Evolutionary conservation across 2,329 filamentous ascomycete species (phyloP), one percentile per base, ranked within the genome.

Genomic region (Colletotrichum gigasporum): DNA sequence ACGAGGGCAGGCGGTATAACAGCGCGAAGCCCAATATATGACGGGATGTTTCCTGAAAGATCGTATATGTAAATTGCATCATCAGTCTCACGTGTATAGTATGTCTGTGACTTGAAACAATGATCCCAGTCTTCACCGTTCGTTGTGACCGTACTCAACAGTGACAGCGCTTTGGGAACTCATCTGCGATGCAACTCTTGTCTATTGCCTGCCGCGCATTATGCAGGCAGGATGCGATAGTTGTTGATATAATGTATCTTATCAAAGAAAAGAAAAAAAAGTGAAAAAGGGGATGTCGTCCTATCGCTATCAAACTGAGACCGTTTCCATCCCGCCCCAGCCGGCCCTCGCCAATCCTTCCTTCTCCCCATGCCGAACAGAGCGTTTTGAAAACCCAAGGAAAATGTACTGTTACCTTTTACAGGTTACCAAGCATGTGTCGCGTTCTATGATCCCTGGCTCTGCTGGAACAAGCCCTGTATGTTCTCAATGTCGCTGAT

Each of bases 1-100:
- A 96, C 71, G 92, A 96, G 75, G 92, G 93, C 0, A 84, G 81
- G 71, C 83, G 89, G 59, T 83, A 90, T 71, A 89, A 95, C 73
- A 96, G 91, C 75, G 69, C 63, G 24, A 75, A 71, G 65, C 54
- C 79, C 16, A 84, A 80, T 66, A 50, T 84, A 57, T 84, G 67
- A n/a, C n/a, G n/a, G n/a, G n/a, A n/a, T n/a, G n/a, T n/a, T n/a
- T n/a, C n/a, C n/a, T n/a, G n/a, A n/a, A n/a, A n/a, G n/a, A n/a
- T n/a, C n/a, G n/a, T n/a, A n/a, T n/a, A n/a, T n/a, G n/a, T n/a
- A n/a, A n/a, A n/a, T n/a, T n/a, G n/a, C n/a, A n/a, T n/a, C n/a
- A n/a, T n/a, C n/a, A n/a, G n/a, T n/a, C n/a, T n/a, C n/a, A n/a
- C n/a, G n/a, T n/a, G n/a, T n/a, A n/a, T n/a, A n/a, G n/a, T n/a